Evolutionary conservation across 257 asterid species (phyloP).

Genomic region (Solanum lycopersicoides): DNA sequence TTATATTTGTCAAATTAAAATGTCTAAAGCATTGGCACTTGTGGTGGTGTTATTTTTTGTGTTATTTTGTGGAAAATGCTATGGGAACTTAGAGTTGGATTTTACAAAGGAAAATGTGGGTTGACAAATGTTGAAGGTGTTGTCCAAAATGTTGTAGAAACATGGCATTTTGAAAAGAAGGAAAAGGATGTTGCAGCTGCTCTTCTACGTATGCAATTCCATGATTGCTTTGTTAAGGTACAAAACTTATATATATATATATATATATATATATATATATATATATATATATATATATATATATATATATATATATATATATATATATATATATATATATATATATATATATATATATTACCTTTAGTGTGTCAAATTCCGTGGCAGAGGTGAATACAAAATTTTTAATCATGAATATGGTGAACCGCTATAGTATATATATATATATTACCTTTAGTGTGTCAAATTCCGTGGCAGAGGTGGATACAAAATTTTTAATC

Average conservation of each 20-base stretch:
- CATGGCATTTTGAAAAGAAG: slow-evolving; percentile 2
- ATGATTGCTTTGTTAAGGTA: slow-evolving; percentile 53
- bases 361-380: no score
- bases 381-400: accelerated
- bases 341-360: no score
- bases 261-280: no score
- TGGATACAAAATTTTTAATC: no score
- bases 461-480: no score
- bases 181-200: slow-evolving; percentile 35
- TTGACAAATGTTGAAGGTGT: slow-evolving; percentile 19
- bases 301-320: no score
- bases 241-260: background rate
- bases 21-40: background rate
- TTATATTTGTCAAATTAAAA: background rate
- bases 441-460: no score
- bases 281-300: no score
- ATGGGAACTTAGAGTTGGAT: slow-evolving; percentile 23
- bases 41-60: background rate
- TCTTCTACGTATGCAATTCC: slow-evolving; percentile 56
- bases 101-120: slow-evolving; percentile 31
- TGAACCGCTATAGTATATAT: no score
- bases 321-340: no score
- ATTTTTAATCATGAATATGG: no score
- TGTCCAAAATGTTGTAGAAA: slow-evolving; percentile 6
- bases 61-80: background rate